Conservation (phyloP, 495 filamentous ascomycete species). For the Penicillium daleae region DNA sequence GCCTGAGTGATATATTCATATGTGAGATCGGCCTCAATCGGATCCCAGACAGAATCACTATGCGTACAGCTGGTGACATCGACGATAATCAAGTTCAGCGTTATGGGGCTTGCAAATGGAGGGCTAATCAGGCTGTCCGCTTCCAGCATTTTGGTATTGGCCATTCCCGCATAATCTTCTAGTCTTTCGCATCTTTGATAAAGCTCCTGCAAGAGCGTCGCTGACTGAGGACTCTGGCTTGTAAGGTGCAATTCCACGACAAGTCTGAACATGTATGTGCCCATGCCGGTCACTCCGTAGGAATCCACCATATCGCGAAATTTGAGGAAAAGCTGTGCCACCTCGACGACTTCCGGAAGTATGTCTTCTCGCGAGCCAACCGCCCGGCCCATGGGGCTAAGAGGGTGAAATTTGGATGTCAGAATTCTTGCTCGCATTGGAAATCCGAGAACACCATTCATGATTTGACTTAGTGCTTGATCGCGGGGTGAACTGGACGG, state of each 20-base stretch:
- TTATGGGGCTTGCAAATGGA: conserved; percentile 28
- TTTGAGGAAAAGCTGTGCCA: background rate
- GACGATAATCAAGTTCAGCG: conserved; percentile 26
- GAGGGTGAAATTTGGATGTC: conserved; percentile 13
- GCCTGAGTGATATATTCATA: conserved; percentile 19
- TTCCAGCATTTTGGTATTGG: conserved; percentile 27
- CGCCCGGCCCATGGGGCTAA: background rate
- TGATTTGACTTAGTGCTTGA: conserved; percentile 9
- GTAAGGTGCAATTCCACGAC: conserved; percentile 26
- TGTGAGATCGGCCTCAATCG: conserved; percentile 19
- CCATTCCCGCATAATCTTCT: conserved; percentile 26
- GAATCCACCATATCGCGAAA: conserved; percentile 21
- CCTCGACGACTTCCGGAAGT: background rate
- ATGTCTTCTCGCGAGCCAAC: background rate
- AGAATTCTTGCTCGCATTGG: conserved; percentile 5
- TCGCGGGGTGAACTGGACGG: conserved; percentile 11
- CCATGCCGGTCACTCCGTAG: conserved; percentile 10
- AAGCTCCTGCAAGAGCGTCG: conserved; percentile 13
- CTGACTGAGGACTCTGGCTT: conserved; percentile 16
- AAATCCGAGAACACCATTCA: conserved; percentile 4
- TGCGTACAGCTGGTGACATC: conserved; percentile 4
- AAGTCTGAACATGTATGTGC: conserved; percentile 20
- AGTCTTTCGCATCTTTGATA: conserved; percentile 19
- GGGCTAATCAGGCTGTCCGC: conserved; percentile 27
- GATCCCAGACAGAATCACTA: conserved; percentile 28